Base-by-base conservation (phyloP, 2,329 filamentous ascomycete species). In the Ophiostoma triangulosporum region DNA sequence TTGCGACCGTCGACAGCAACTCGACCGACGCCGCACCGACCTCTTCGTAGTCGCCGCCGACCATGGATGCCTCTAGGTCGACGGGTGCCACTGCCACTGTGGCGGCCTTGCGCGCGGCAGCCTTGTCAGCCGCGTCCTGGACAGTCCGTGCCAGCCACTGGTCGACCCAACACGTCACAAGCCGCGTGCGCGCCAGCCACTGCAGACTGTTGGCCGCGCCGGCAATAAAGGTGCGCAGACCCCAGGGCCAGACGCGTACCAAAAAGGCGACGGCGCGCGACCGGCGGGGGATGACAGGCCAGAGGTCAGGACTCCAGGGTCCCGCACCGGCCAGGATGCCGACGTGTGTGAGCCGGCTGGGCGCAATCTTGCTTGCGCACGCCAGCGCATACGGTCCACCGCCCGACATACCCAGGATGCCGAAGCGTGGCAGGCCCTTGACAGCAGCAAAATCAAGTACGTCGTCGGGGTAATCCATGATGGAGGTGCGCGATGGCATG, bases 61-160 rank as follows among this genome's bases (percentile, higher is more conserved):
- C 50, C 29, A 49, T 43, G 4, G 49, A 49, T 12, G 40, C 50
- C 35, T 52, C 45, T 22, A 36, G n/a, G n/a, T 38, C 35, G 32
- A 26, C 26, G 17, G 14, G 12, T 3, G 11, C n/a, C 17, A n/a
- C 32, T 36, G 36, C n/a, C 4, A 57, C 53, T 38, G 62, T 62
- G 0, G 36, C 56, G 14, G 54, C 43, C 29, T 48, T 32, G n/a
- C n/a, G 15, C 15, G 46, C 29, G 11, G 46, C 17, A 1, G 9
- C 27, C 12, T 14, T 17, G 7, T 31, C 27, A 7, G 45, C 17
- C 40, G 12, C 7, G 64, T 61, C 59, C 6, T 71, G 72, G 29
- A 75, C 74, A 65, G 74, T 76, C 64, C 75, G 73, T 32, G 26
- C 36, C 51, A 60, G 52, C 17, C 66, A 51, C 56, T 57, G 49